Evolutionary conservation across 768 basidiomycete genomes (phyloP).

Genomic region (Termitomyces sp.): DNA sequence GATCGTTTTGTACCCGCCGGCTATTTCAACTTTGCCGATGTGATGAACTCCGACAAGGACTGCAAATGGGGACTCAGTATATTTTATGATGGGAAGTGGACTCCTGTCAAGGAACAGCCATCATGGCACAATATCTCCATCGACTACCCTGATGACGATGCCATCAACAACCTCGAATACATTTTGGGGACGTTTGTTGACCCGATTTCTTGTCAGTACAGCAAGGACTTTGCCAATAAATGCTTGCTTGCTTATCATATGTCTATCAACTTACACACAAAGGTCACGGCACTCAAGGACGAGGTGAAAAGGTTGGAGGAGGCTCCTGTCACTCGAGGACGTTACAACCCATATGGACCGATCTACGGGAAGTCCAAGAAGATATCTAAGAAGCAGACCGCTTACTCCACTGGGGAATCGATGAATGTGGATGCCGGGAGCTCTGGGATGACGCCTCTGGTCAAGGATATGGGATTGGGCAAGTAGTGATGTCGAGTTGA

Average conservation of each 20-base stretch:
- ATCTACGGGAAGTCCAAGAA: too few relatives aligned
- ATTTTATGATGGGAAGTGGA: too few relatives aligned
- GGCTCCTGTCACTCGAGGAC: too few relatives aligned
- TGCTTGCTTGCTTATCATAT: not conserved
- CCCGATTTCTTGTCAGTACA: not conserved
- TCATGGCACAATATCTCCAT: too few relatives aligned
- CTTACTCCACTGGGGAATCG: not conserved
- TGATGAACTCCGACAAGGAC: not conserved
- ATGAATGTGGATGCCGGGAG: not conserved
- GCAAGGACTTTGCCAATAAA: not conserved
- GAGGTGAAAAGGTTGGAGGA: too few relatives aligned
- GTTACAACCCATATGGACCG: too few relatives aligned
- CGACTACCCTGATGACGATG: too few relatives aligned
- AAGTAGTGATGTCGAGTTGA: not conserved
- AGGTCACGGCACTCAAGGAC: not conserved
- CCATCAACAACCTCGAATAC: not conserved
- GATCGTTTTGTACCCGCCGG: not conserved
- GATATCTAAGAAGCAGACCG: not conserved
- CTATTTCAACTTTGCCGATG: not conserved
- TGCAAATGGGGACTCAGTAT: too few relatives aligned
- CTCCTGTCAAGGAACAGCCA: too few relatives aligned
- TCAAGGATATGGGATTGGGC: too few relatives aligned
- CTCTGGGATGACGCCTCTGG: not conserved
- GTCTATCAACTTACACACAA: not conserved
- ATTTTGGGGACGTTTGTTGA: not conserved